These are phyloP conservation scores for Solanum hybrid DNA, from an alignment of 305 asterid genomes.

Conservation along the genomic window DNA sequence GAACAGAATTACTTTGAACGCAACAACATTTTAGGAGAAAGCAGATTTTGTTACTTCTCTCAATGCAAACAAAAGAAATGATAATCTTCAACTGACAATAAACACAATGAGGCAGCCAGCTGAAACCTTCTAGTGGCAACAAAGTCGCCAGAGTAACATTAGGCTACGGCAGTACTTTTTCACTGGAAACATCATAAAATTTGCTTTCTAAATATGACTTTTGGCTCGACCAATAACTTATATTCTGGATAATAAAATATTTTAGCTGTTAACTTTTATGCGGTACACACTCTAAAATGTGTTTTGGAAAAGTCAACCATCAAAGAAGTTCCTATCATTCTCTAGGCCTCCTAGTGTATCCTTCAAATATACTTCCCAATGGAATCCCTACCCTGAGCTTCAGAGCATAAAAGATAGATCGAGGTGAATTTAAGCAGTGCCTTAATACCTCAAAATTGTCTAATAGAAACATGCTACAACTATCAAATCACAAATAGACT, in stretches of 20 bases:
- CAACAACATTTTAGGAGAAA: background rate
- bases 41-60: background rate
- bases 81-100: background rate
- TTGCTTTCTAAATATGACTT: background rate
- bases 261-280: background rate
- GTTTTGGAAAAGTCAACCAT: background rate
- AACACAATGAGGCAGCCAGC: background rate
- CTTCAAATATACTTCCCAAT: background rate
- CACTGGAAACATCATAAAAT: background rate
- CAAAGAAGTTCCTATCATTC: background rate
- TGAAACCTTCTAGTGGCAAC: background rate
- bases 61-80: background rate
- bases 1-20: background rate
- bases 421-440: background rate
- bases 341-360: background rate
- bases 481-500: background rate
- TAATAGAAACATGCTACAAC: background rate
- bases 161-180: background rate
- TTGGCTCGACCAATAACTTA: background rate
- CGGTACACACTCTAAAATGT: background rate
- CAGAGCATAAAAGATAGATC: background rate
- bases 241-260: background rate
- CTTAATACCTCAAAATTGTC: background rate
- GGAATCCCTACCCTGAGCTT: background rate
- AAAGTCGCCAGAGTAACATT: background rate